Evolutionary conservation across 192 early-diverging fungal species (phyloP).

Genomic region (Backusella mclennaniae): DNA sequence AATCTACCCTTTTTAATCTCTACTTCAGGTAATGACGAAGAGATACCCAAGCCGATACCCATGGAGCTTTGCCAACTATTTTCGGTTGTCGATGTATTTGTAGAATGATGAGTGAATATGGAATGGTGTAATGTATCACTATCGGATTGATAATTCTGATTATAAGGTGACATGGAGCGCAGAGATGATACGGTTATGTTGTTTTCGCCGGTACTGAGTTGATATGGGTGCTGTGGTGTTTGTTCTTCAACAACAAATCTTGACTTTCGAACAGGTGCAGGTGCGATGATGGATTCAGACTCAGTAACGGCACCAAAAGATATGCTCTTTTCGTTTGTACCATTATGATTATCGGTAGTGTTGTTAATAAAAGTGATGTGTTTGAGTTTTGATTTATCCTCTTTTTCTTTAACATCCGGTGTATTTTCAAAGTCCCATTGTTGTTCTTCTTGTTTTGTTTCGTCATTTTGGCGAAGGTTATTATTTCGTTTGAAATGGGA

Average conservation of each 20-base stretch:
- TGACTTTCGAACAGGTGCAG: background rate
- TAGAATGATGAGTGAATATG: background rate
- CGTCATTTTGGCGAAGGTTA: constrained; percentile 26
- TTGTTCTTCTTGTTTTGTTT: background rate
- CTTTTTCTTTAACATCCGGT: constrained; percentile 10
- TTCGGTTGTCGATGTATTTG: background rate
- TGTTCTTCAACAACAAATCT: constrained; percentile 11
- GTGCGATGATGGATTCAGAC: background rate
- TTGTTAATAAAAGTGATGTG: constrained; percentile 23
- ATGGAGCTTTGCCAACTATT: background rate
- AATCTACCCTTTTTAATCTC: constrained; percentile 60
- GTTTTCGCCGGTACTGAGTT: background rate
- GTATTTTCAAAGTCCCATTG: constrained; percentile 66
- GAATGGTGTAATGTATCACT: background rate
- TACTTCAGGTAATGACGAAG: background rate
- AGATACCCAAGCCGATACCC: constrained; percentile 16
- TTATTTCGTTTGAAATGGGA: constrained; percentile 50
- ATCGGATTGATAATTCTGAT: constrained; percentile 6
- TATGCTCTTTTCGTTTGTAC: background rate
- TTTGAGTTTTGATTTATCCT: background rate
- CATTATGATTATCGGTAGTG: background rate
- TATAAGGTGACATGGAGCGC: constrained; percentile 2
- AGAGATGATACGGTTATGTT: constrained; percentile 14
- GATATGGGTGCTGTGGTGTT: constrained; percentile 1
- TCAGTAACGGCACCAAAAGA: background rate